These are phyloP conservation scores for Vanrija sp. DNA, from an alignment of 1,284 basidiomycete genomes.

Conservation along the genomic window DNA sequence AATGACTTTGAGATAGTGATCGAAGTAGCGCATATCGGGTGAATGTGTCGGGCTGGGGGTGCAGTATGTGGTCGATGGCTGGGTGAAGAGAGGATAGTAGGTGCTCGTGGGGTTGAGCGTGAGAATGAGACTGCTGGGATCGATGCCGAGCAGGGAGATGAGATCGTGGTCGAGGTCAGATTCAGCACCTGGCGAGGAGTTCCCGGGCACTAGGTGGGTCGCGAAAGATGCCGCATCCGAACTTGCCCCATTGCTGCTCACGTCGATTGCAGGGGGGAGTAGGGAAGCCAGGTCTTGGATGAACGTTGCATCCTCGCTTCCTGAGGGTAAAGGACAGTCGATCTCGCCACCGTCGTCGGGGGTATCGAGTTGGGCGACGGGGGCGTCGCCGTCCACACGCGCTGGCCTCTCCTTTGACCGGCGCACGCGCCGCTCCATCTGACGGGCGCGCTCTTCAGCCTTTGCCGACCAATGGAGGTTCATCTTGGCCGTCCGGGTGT, in stretches of 20 bases:
- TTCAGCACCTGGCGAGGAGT: background rate
- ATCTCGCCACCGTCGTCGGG: too few relatives aligned
- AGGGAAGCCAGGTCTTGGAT: too few relatives aligned
- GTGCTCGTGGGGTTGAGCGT: background rate
- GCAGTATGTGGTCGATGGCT: background rate
- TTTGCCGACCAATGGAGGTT: background rate
- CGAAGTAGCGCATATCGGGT: constrained; percentile 18
- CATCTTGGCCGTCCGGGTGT: constrained; percentile 1
- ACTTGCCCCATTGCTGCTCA: too few relatives aligned
- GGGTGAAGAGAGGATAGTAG: background rate
- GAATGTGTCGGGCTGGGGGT: background rate
- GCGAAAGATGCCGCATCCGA: background rate
- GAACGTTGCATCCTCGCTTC: too few relatives aligned
- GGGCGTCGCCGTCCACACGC: too few relatives aligned
- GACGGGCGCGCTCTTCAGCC: background rate
- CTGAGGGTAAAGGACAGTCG: too few relatives aligned
- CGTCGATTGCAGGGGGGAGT: background rate
- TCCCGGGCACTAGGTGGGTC: background rate
- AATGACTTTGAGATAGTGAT: constrained; percentile 31
- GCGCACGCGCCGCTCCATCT: background rate
- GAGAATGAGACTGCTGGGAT: background rate
- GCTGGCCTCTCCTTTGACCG: background rate
- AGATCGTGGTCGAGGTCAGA: constrained; percentile 2
- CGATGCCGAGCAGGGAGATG: constrained; percentile 4
- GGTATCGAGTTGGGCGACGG: too few relatives aligned